These are phyloP conservation scores for Sporisorium reilianum DNA, from an alignment of 1,284 basidiomycete species.

Conservation along the genomic window DNA sequence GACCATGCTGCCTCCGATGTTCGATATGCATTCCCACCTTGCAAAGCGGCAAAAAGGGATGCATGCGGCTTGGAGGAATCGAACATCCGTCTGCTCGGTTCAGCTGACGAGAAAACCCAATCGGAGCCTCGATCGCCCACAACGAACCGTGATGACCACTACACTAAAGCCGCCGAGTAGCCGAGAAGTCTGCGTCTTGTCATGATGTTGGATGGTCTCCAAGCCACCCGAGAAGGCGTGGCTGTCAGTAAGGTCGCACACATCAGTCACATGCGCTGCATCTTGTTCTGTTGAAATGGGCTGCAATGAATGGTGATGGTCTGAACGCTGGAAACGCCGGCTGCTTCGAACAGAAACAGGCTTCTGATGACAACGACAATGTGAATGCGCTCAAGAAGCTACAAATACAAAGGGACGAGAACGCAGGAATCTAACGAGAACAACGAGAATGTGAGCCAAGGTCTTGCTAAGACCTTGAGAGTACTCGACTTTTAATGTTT, in stretches of 20 bases:
- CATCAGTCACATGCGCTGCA: too few relatives aligned
- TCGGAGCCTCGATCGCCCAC: constrained; percentile 8
- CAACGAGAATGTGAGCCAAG: background rate
- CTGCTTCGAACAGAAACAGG: background rate
- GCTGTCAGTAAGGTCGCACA: too few relatives aligned
- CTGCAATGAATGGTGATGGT: constrained; percentile 11
- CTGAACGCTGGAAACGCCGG: background rate
- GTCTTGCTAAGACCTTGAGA: background rate
- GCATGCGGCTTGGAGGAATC: constrained; percentile 40
- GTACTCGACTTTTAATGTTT: too few relatives aligned
- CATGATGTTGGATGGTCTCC: background rate
- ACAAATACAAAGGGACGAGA: constrained; percentile 9
- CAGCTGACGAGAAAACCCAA: background rate
- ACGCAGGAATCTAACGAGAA: background rate
- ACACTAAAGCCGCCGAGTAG: constrained; percentile 23
- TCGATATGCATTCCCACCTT: too few relatives aligned
- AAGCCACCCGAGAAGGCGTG: background rate
- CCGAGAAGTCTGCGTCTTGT: too few relatives aligned
- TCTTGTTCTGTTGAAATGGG: background rate
- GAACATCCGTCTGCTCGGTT: constrained; percentile 46
- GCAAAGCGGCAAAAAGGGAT: background rate
- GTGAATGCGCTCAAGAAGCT: constrained; percentile 1
- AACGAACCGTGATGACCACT: constrained; percentile 40
- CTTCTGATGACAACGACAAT: background rate
- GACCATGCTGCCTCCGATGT: too few relatives aligned